Conservation (phyloP, 805 yeast genomes). For the Kuraishia cidri region DNA sequence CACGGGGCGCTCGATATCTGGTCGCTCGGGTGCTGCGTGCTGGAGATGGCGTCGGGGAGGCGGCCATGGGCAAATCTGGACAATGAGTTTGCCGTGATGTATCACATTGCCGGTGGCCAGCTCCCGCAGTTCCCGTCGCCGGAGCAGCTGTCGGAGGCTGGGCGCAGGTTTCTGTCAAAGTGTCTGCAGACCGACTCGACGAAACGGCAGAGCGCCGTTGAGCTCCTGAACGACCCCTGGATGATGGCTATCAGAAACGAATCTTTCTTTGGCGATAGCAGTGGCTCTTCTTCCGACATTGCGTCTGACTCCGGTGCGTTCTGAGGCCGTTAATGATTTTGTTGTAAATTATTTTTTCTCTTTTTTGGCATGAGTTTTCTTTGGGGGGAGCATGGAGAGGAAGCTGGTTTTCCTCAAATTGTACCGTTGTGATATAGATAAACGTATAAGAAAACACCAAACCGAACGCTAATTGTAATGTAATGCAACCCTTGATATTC, state of each 20-base stretch:
- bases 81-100: slow-evolving; percentile 98
- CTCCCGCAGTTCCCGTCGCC: slow-evolving; percentile 74
- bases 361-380: too few relatives aligned
- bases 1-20: slow-evolving; percentile 80
- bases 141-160: slow-evolving; percentile 71
- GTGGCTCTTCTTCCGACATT: slow-evolving; percentile 1
- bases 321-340: not conserved
- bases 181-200: slow-evolving; percentile 81
- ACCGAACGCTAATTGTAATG: too few relatives aligned
- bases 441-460: too few relatives aligned
- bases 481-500: too few relatives aligned
- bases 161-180: slow-evolving; percentile 59
- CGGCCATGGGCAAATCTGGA: slow-evolving; percentile 96
- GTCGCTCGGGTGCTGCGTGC: slow-evolving; percentile 93
- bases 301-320: not conserved
- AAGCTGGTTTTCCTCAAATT: too few relatives aligned
- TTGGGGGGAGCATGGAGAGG: too few relatives aligned
- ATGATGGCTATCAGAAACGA: slow-evolving; percentile 59
- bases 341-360: too few relatives aligned
- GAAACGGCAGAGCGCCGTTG: slow-evolving; percentile 76
- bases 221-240: slow-evolving; percentile 86
- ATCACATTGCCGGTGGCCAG: slow-evolving; percentile 94
- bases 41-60: slow-evolving; percentile 95
- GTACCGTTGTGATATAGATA: too few relatives aligned
- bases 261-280: slow-evolving; percentile 35